Evolutionary conservation across 768 basidiomycete genomes (phyloP).

Genomic region (Russula emetica): DNA sequence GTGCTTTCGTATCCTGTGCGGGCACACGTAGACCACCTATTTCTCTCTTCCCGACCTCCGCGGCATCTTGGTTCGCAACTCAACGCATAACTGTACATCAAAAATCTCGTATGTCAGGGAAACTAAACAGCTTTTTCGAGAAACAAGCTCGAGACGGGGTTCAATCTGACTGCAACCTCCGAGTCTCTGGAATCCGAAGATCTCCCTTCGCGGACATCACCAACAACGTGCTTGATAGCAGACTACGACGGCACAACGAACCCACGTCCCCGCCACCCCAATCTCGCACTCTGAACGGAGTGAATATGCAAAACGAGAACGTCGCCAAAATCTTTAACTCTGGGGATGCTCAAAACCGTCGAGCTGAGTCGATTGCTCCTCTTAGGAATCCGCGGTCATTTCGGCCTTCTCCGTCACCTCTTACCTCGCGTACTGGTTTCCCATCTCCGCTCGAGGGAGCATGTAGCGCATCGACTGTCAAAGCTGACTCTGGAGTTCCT

Average conservation of each 20-base stretch:
- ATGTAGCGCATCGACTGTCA: not conserved
- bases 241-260: not conserved
- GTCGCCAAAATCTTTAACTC: not conserved
- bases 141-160: constrained; percentile 2
- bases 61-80: not conserved
- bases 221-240: constrained; percentile 1
- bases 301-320: not conserved
- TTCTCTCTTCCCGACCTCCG: not conserved
- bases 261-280: constrained; percentile 3
- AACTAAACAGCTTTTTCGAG: not conserved
- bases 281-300: not conserved
- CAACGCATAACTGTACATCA: not conserved
- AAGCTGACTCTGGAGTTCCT: not conserved
- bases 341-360: not conserved
- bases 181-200: not conserved
- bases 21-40: constrained; percentile 7
- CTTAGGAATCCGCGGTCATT: not conserved
- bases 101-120: constrained; percentile 8
- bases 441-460: not conserved
- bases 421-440: not conserved
- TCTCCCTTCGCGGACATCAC: constrained; percentile 26
- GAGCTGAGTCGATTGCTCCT: not conserved
- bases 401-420: not conserved
- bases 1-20: constrained; percentile 23
- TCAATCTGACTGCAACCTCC: not conserved